A percentile compares a stretch with the other conserved stretches of the same genome.
Conservation (phyloP, 768 basidiomycete genomes). For the Sarcomyxa edulis region DNA sequence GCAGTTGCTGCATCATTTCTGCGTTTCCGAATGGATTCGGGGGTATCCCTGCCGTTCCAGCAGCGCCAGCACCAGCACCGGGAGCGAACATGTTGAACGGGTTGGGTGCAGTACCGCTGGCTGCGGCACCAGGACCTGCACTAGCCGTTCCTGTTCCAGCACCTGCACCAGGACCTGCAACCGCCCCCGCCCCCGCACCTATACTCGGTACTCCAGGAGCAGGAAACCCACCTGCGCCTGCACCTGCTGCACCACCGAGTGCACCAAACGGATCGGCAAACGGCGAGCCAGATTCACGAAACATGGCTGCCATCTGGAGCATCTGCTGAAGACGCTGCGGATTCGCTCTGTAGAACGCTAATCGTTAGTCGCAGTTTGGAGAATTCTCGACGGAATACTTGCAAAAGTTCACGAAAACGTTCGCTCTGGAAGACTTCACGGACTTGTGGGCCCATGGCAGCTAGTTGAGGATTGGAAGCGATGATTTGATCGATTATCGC, state of each 20-base stretch:
- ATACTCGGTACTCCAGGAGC: conserved; percentile 53
- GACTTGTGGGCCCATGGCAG: conserved; percentile 74
- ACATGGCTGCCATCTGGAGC: conserved; percentile 64
- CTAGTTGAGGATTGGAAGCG: conserved; percentile 72
- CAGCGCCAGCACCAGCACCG: conserved; percentile 17
- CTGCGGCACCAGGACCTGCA: conserved; percentile 14
- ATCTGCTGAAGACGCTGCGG: conserved; percentile 72
- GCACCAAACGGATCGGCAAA: conserved; percentile 14
- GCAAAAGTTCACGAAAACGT: conserved; percentile 74
- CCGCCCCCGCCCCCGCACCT: conserved; percentile 15
- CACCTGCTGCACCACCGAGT: conserved; percentile 8
- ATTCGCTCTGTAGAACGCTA: conserved; percentile 48
- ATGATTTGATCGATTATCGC: conserved; percentile 87
- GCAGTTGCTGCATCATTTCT: conserved; percentile 39
- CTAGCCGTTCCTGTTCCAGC: conserved; percentile 11
- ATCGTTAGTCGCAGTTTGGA: not conserved
- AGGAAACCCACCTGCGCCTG: conserved; percentile 39
- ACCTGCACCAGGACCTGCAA: conserved; percentile 12
- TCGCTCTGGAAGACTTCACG: conserved; percentile 75
- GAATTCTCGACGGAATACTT: conserved; percentile 18
- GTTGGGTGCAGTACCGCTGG: conserved; percentile 17
- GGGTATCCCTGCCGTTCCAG: conserved; percentile 15
- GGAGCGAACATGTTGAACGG: conserved; percentile 8
- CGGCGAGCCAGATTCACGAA: conserved; percentile 36
- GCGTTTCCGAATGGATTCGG: conserved; percentile 34